Conservation (phyloP, 1,284 basidiomycete genomes). For the Moesziomyces sp. region DNA sequence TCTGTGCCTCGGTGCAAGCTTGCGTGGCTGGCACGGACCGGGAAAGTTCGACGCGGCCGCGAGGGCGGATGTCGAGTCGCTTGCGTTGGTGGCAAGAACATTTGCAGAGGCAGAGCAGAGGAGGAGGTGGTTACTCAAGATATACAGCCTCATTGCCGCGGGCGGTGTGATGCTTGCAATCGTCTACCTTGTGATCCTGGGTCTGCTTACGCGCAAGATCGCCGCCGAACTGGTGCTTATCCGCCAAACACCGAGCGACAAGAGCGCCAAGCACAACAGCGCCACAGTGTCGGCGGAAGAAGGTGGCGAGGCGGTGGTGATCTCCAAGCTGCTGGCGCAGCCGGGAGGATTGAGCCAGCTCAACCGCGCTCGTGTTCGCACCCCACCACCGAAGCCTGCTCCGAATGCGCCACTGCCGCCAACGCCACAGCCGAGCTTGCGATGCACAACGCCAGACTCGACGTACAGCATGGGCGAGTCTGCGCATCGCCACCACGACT, state of each 20-base stretch:
- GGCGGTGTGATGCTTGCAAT: conserved; percentile 4
- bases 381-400: not conserved
- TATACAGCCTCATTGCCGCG: conserved; percentile 6
- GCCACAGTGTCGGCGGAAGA: not conserved
- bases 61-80: not conserved
- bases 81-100: conserved; percentile 1
- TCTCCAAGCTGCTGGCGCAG: not conserved
- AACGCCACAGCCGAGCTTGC: not conserved
- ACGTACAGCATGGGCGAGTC: not conserved
- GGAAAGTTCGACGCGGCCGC: no score
- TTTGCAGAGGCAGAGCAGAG: conserved; percentile 4
- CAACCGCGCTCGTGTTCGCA: not conserved
- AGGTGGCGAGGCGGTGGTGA: not conserved
- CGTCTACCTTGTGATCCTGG: conserved; percentile 13
- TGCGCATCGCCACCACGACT: not conserved
- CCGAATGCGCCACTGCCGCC: not conserved
- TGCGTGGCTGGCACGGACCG: not conserved
- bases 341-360: not conserved
- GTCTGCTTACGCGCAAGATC: conserved; percentile 10
- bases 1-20: not conserved
- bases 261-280: no score
- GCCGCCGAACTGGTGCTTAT: conserved; percentile 18
- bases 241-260: not conserved
- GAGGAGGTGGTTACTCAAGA: conserved; percentile 9
- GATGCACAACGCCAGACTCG: not conserved